Conservation (phyloP, 495 filamentous ascomycete species). For the Hypoxylon subgilvum region DNA sequence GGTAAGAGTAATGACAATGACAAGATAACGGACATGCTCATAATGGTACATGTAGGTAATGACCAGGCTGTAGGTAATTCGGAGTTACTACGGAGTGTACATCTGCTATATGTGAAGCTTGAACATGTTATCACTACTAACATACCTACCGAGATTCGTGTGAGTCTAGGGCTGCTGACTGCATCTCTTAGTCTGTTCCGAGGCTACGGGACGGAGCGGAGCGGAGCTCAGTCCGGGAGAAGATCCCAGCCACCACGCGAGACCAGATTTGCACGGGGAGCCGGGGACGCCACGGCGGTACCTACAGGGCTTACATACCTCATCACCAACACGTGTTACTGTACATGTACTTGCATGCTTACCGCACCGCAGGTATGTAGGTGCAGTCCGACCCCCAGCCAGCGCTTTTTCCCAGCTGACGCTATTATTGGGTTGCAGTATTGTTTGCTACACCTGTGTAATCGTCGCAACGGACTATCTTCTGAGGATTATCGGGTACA, state of each 20-base stretch:
- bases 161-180: too few relatives aligned
- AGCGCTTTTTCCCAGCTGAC: conserved; percentile 21
- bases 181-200: background rate
- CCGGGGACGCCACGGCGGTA: conserved; percentile 14
- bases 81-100: too few relatives aligned
- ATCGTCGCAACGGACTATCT: background rate
- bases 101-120: too few relatives aligned
- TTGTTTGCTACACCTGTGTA: conserved; percentile 7
- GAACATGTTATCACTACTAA: too few relatives aligned
- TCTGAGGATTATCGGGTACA: conserved; percentile 13
- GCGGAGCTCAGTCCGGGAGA: background rate
- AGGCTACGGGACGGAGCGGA: conserved; percentile 22
- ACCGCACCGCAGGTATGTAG: too few relatives aligned
- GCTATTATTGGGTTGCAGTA: conserved; percentile 24
- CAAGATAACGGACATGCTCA: too few relatives aligned
- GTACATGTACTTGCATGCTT: conserved; percentile 30
- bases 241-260: conserved; percentile 19
- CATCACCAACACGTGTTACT: conserved; percentile 22
- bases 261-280: background rate
- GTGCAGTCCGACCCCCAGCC: conserved; percentile 18
- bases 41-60: too few relatives aligned
- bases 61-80: too few relatives aligned
- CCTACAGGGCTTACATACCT: conserved; percentile 9
- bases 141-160: too few relatives aligned
- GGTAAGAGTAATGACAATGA: too few relatives aligned